Conservation (phyloP, 2,329 filamentous ascomycete genomes). For the Colletotrichum destructivum region DNA sequence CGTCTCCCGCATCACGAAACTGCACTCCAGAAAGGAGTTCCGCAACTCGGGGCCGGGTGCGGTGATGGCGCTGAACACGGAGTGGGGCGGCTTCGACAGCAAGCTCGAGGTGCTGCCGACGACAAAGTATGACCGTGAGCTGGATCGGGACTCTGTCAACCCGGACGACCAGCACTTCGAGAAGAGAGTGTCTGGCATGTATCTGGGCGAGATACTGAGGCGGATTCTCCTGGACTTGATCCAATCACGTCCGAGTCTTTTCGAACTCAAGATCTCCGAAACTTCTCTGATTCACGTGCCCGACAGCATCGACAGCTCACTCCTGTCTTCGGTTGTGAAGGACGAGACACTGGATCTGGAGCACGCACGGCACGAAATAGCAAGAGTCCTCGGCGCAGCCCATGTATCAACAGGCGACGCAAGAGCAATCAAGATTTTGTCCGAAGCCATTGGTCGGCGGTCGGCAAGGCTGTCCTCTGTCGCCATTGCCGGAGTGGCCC, state of each 20-base stretch:
- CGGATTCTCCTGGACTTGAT: constrained; percentile 69
- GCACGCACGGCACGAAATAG: constrained; percentile 57
- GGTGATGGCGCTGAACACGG: constrained; percentile 85
- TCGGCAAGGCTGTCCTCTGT: constrained; percentile 45
- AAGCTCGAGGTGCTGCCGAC: constrained; percentile 77
- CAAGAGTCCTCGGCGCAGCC: constrained; percentile 58
- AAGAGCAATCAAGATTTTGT: constrained; percentile 72
- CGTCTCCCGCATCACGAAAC: constrained; percentile 75
- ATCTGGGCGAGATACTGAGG: constrained; percentile 82
- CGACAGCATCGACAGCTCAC: constrained; percentile 79
- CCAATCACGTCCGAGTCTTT: background rate
- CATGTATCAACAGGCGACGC: constrained; percentile 68
- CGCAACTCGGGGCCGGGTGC: constrained; percentile 39
- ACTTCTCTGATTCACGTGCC: constrained; percentile 65
- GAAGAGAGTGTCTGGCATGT: constrained; percentile 87
- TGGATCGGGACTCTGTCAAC: constrained; percentile 79
- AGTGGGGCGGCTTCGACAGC: constrained; percentile 88
- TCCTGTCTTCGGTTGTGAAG: constrained; percentile 75
- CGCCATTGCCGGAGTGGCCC: constrained; percentile 45
- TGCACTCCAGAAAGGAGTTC: constrained; percentile 32
- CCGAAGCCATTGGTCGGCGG: constrained; percentile 48
- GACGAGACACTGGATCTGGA: constrained; percentile 69
- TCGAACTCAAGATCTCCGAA: constrained; percentile 27
- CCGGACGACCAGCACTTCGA: constrained; percentile 87
- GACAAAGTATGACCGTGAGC: constrained; percentile 76